Conservation (phyloP, 768 basidiomycete species). For the Dioszegia crocea region DNA sequence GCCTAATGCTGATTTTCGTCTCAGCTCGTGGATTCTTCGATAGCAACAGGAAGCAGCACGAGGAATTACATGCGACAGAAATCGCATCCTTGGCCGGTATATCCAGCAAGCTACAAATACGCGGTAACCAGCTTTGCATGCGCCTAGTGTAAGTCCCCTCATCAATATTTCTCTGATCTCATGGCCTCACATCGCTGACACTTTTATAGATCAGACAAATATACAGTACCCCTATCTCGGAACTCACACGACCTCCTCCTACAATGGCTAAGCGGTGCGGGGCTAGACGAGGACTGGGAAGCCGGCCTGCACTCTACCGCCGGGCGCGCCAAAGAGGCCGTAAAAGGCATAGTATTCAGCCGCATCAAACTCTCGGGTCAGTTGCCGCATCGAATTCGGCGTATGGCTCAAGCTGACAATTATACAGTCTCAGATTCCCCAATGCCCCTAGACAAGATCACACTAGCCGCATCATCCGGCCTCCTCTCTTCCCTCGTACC, state of each 20-base stretch:
- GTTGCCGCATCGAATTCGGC: slow-evolving; percentile 20
- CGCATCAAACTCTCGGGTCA: slow-evolving; percentile 85
- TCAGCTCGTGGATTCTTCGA: slow-evolving; percentile 71
- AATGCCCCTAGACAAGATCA: slow-evolving; percentile 34
- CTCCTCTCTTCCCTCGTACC: slow-evolving; percentile 72
- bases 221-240: slow-evolving; percentile 79
- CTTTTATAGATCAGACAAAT: slow-evolving; percentile 62
- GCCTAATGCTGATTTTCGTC: slow-evolving; percentile 7
- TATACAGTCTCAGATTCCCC: slow-evolving; percentile 22
- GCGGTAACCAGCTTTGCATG: slow-evolving; percentile 74
- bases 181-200: neutral
- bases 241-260: slow-evolving; percentile 87
- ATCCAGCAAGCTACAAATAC: slow-evolving; percentile 75
- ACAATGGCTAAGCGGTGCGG: slow-evolving; percentile 88
- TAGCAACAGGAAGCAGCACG: slow-evolving; percentile 65
- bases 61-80: slow-evolving; percentile 62
- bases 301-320: slow-evolving; percentile 73
- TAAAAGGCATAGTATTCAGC: slow-evolving; percentile 92
- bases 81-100: slow-evolving; percentile 76
- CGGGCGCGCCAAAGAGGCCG: slow-evolving; percentile 79
- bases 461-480: slow-evolving; percentile 52
- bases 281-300: slow-evolving; percentile 69
- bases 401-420: slow-evolving; percentile 4
- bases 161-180: no score
- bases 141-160: slow-evolving; percentile 60